A percentile compares a stretch with the other conserved stretches of the same genome.
phyloP scores from a whole-genome alignment of 1,284 basidiomycete species.

The Sporisorium reilianum region DNA sequence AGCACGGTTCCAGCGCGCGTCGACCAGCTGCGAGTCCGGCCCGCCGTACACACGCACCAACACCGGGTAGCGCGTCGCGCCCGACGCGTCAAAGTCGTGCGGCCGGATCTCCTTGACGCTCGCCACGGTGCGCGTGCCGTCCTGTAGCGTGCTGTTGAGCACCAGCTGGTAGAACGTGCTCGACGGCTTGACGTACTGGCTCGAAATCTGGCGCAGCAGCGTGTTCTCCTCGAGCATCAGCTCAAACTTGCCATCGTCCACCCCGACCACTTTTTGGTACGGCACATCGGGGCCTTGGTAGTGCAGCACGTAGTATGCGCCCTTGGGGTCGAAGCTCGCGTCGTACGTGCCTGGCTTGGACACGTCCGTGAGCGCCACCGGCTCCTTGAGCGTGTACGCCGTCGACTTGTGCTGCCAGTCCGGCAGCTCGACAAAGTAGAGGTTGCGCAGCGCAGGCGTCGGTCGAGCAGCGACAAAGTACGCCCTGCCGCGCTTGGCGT shows the following conservation, averaged over 20 bases:
- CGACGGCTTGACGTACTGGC: conserved; percentile 80
- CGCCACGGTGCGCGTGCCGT: conserved; percentile 73
- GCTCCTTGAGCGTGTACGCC: conserved; percentile 73
- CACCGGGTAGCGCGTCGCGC: conserved; percentile 92
- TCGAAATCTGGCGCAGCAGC: conserved; percentile 77
- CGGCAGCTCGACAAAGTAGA: conserved; percentile 73
- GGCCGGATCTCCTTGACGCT: conserved; percentile 91
- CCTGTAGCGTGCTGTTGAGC: conserved; percentile 40
- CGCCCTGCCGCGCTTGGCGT: conserved; percentile 77
- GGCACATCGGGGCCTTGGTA: conserved; percentile 87
- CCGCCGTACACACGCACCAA: conserved; percentile 79
- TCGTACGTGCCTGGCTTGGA: conserved; percentile 76
- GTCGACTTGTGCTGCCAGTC: conserved; percentile 69
- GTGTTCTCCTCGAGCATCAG: conserved; percentile 79
- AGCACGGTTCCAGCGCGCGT: conserved; percentile 38
- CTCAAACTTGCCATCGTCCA: conserved; percentile 74
- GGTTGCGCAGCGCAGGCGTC: conserved; percentile 82
- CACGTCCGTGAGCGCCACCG: conserved; percentile 78
- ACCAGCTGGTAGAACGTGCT: conserved; percentile 71
- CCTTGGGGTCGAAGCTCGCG: conserved; percentile 62
- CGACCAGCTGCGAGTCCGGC: conserved; percentile 76
- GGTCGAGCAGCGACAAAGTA: conserved; percentile 90
- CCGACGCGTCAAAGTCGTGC: conserved; percentile 89
- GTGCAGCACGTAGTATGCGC: conserved; percentile 79
- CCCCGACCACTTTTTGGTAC: conserved; percentile 83